Conservation (phyloP, 2,329 filamentous ascomycete genomes). For the Colletotrichum navitas region DNA sequence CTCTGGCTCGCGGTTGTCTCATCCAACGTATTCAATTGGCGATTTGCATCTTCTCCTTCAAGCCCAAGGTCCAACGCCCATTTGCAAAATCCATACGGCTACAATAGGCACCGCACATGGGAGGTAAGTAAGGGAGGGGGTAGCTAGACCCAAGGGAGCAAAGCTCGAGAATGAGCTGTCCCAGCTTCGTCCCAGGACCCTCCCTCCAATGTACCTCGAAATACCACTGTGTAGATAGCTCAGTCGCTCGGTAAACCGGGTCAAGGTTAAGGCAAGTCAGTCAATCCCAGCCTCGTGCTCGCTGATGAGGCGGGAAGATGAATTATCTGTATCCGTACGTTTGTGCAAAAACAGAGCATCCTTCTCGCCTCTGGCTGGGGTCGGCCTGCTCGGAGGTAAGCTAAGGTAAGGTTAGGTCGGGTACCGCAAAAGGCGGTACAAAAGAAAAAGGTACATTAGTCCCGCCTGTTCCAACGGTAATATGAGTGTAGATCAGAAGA, state of each 20-base stretch:
- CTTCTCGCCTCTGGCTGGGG: background rate
- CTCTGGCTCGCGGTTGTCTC: slow-evolving; percentile 20
- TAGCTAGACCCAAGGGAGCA: slow-evolving; percentile 36
- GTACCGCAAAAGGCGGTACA: background rate
- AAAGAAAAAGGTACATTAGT: slow-evolving; percentile 6
- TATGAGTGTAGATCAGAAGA: background rate
- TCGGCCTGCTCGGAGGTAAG: slow-evolving; percentile 8
- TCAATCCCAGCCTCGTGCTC: background rate
- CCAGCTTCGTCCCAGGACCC: background rate
- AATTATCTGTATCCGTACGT: too few relatives aligned
- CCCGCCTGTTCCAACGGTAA: background rate
- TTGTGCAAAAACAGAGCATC: background rate
- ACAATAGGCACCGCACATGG: slow-evolving; percentile 17
- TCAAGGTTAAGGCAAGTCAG: background rate
- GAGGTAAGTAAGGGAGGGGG: background rate
- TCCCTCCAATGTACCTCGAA: background rate
- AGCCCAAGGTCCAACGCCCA: background rate
- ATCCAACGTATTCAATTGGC: slow-evolving; percentile 32
- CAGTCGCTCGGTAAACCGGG: background rate
- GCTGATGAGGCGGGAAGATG: too few relatives aligned
- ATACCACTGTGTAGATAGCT: background rate
- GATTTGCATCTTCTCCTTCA: slow-evolving; percentile 4
- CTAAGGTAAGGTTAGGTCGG: slow-evolving; percentile 25
- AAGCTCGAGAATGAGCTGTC: slow-evolving; percentile 34
- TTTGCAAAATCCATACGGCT: slow-evolving; percentile 10